Percentiles rank a stretch among this genome's conserved stretches.
These are phyloP conservation scores for Hibiscus syriacus DNA, from an alignment of 345 rosid genomes.

Conservation along the genomic window DNA sequence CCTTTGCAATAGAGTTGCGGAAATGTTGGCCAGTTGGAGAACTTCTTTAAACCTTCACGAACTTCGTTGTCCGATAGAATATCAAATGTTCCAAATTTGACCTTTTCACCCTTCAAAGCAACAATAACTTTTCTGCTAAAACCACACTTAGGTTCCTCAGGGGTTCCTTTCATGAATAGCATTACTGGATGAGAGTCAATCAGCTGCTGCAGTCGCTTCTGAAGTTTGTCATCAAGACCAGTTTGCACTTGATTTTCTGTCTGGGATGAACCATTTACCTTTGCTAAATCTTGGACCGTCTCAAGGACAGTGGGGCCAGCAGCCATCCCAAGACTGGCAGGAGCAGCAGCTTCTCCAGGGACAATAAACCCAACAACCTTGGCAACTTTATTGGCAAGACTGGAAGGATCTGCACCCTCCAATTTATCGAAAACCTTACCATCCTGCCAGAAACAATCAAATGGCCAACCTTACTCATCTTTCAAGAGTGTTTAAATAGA, in stretches of 20 bases:
- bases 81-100: constrained; percentile 77
- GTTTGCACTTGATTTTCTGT: constrained; percentile 30
- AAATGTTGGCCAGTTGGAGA: constrained; percentile 98
- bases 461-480: background rate
- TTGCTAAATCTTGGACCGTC: constrained; percentile 60
- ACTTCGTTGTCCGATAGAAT: constrained; percentile 67
- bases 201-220: constrained; percentile 51
- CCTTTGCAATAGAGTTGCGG: constrained; percentile 96
- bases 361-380: constrained; percentile 59
- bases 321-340: constrained; percentile 97
- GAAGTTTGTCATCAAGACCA: constrained; percentile 31
- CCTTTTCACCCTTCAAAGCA: constrained; percentile 66
- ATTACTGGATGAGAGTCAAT: constrained; percentile 64
- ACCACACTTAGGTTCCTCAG: constrained; percentile 84
- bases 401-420: constrained; percentile 96
- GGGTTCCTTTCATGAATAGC: constrained; percentile 91
- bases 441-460: constrained; percentile 40
- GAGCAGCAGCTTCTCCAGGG: constrained; percentile 79
- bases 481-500: background rate
- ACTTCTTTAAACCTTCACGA: constrained; percentile 90
- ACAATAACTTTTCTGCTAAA: constrained; percentile 77
- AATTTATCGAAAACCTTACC: constrained; percentile 68
- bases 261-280: constrained; percentile 40
- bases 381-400: constrained; percentile 89
- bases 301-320: constrained; percentile 79